These are phyloP conservation scores for Fusarium sublunatum DNA, from an alignment of 2,329 filamentous ascomycete genomes.

Conservation along the genomic window DNA sequence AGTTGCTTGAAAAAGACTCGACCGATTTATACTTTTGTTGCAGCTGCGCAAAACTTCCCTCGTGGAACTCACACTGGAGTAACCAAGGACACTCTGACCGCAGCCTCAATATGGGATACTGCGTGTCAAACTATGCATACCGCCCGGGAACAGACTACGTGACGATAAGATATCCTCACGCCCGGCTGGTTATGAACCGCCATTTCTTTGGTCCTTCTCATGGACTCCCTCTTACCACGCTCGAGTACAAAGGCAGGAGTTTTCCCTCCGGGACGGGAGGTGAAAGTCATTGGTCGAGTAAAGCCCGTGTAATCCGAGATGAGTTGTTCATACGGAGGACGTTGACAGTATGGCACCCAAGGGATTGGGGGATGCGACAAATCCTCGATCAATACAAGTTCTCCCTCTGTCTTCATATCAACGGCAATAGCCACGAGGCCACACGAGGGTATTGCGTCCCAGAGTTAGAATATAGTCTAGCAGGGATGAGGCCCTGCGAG, in stretches of 20 bases:
- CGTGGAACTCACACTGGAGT: background rate
- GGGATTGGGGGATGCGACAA: background rate
- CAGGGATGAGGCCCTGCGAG: background rate
- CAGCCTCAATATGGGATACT: background rate
- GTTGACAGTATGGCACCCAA: background rate
- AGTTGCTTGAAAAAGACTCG: slow-evolving; percentile 6
- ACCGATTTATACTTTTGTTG: slow-evolving; percentile 8
- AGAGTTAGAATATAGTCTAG: background rate
- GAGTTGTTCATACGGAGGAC: slow-evolving; percentile 1
- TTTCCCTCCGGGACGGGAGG: background rate
- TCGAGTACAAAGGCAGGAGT: background rate
- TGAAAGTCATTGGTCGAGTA: background rate
- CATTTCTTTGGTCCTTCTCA: slow-evolving; percentile 14
- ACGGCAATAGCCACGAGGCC: fast-evolving
- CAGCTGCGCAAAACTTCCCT: slow-evolving; percentile 9
- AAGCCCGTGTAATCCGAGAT: slow-evolving; percentile 3
- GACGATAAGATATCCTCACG: background rate
- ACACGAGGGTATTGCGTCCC: background rate
- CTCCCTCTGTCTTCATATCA: background rate
- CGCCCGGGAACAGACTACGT: fast-evolving
- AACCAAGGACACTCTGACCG: background rate
- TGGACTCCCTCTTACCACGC: background rate
- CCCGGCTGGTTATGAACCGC: slow-evolving; percentile 16
- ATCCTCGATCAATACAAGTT: background rate
- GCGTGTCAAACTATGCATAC: background rate